Percentiles rank a stretch among this genome's conserved stretches.
phyloP scores from a whole-genome alignment of 768 basidiomycete species.

The Dioszegia crocea region DNA sequence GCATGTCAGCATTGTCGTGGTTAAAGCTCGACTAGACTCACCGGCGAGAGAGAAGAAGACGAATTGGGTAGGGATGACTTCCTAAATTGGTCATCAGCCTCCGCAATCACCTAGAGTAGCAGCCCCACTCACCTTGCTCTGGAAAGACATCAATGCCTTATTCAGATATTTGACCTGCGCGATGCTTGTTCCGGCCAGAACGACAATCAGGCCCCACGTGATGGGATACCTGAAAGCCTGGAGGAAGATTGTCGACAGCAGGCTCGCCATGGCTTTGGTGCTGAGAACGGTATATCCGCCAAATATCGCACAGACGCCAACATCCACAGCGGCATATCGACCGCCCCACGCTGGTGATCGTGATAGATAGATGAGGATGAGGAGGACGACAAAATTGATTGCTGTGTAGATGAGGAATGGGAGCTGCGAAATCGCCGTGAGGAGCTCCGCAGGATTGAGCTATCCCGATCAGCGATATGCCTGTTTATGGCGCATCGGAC shows the following conservation, averaged over 20 bases:
- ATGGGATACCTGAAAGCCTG: slow-evolving; percentile 70
- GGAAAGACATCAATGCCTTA: slow-evolving; percentile 79
- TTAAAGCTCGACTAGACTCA: slow-evolving; percentile 12
- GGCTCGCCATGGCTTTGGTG: slow-evolving; percentile 84
- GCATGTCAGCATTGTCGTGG: neutral
- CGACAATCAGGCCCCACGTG: slow-evolving; percentile 54
- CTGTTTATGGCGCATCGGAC: slow-evolving; percentile 8
- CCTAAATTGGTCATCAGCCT: slow-evolving; percentile 51
- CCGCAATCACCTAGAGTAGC: neutral
- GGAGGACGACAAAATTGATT: slow-evolving; percentile 59
- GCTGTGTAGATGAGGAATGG: slow-evolving; percentile 72
- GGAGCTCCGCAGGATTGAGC: slow-evolving; percentile 64
- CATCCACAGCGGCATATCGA: slow-evolving; percentile 73
- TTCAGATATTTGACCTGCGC: slow-evolving; percentile 50
- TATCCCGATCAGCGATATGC: slow-evolving; percentile 2
- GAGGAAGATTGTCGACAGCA: slow-evolving; percentile 73
- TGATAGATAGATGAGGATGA: slow-evolving; percentile 63
- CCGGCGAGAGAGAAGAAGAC: slow-evolving; percentile 83
- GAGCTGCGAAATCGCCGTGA: slow-evolving; percentile 65
- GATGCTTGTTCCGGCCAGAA: slow-evolving; percentile 53
- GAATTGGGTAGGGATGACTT: slow-evolving; percentile 91
- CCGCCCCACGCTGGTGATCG: slow-evolving; percentile 59
- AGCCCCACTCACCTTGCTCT: slow-evolving; percentile 66
- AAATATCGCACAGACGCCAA: slow-evolving; percentile 55
- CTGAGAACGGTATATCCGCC: slow-evolving; percentile 76